phyloP scores from a whole-genome alignment of 2,329 filamentous ascomycete species.

The Fusarium sp. region DNA sequence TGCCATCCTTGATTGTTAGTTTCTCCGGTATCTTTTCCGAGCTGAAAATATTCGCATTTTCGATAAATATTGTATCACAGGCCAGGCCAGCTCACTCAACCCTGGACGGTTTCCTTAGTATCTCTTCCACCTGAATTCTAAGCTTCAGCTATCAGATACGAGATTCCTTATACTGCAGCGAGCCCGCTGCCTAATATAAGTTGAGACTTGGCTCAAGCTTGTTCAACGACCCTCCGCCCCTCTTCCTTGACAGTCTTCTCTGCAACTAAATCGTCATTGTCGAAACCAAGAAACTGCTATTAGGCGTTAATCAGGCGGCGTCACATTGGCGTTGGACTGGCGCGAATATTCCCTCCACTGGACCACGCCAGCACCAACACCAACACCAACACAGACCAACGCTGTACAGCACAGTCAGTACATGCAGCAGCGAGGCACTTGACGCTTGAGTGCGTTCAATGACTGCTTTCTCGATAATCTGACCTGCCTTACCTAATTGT shows the following conservation, averaged over 20 bases:
- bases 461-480: neutral
- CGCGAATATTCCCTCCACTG: neutral
- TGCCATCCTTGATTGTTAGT: neutral
- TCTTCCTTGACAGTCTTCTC: neutral
- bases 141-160: neutral
- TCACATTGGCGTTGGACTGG: constrained; percentile 9
- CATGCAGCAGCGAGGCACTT: neutral
- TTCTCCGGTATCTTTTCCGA: neutral
- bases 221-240: neutral
- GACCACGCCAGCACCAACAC: constrained; percentile 6
- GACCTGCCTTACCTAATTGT: neutral
- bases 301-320: constrained; percentile 1
- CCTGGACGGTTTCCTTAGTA: neutral
- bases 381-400: constrained; percentile 7
- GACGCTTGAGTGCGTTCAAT: neutral
- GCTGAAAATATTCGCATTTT: neutral
- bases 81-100: neutral
- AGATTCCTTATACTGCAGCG: neutral
- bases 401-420: neutral
- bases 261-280: neutral
- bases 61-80: neutral
- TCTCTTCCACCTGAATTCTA: neutral
- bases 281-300: constrained; percentile 6
- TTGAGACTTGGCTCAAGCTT: neutral
- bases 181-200: neutral